A percentile compares a stretch with the other conserved stretches of the same genome.
phyloP scores from a whole-genome alignment of 768 basidiomycete genomes.

The Psilocybe azurescens region DNA sequence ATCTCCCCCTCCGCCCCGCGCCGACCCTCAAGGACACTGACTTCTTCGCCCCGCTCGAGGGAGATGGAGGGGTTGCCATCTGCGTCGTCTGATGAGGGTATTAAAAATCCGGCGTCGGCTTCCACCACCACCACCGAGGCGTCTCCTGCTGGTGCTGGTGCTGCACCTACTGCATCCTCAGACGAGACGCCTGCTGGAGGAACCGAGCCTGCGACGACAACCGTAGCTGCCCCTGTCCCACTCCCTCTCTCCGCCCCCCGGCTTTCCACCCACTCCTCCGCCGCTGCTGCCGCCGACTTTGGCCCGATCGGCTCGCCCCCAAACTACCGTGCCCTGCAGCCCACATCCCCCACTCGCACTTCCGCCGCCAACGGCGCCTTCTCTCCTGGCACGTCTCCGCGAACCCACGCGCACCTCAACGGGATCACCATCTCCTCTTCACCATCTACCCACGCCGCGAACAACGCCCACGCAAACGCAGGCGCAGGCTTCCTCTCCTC shows the following conservation, averaged over 20 bases:
- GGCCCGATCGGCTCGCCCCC: slow-evolving; percentile 89
- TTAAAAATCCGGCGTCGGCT: background rate
- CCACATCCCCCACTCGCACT: slow-evolving; percentile 36
- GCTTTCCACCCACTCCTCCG: slow-evolving; percentile 43
- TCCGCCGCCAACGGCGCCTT: slow-evolving; percentile 39
- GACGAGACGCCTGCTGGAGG: slow-evolving; percentile 1
- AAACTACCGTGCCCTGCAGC: slow-evolving; percentile 36
- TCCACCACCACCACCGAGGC: slow-evolving; percentile 3
- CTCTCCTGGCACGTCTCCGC: slow-evolving; percentile 68
- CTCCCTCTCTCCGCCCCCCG: slow-evolving; percentile 65
- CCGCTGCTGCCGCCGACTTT: slow-evolving; percentile 61
- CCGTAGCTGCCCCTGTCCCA: slow-evolving; percentile 45
- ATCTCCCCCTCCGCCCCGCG: slow-evolving; percentile 81
- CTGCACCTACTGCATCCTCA: slow-evolving; percentile 5
- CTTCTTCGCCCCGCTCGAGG: slow-evolving; percentile 71
- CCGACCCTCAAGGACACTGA: slow-evolving; percentile 79
- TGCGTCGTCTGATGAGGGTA: background rate
- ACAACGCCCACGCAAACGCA: slow-evolving; percentile 14
- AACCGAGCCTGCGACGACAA: slow-evolving; percentile 24
- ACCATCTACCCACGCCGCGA: slow-evolving; percentile 18
- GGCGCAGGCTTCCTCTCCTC: slow-evolving; percentile 49
- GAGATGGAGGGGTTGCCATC: slow-evolving; percentile 48
- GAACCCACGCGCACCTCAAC: slow-evolving; percentile 33
- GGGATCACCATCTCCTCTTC: slow-evolving; percentile 39
- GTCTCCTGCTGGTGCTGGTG: slow-evolving; percentile 3